Percentiles rank a stretch among this genome's conserved stretches.
Conservation (phyloP, 208 protist species). For the Acanthamoeba royreba region DNA sequence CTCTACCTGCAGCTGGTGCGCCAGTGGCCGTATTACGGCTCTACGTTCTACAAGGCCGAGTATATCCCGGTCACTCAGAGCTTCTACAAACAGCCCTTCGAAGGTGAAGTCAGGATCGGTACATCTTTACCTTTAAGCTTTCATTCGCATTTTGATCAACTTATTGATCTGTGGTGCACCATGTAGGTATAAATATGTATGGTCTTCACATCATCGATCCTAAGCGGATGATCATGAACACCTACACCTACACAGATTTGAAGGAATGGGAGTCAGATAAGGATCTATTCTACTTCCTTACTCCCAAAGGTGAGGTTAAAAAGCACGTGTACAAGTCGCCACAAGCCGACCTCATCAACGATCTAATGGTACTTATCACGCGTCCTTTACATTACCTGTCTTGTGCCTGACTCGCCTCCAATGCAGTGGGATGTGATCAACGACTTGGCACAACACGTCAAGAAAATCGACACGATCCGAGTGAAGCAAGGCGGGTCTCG, state of each 20-base stretch:
- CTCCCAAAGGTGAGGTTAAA: slow-evolving; percentile 30
- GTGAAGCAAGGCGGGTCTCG: slow-evolving; percentile 35
- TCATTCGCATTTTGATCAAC: background rate
- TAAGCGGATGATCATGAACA: slow-evolving; percentile 44
- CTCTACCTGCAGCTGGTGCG: slow-evolving; percentile 44
- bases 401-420: no score
- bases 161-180: background rate
- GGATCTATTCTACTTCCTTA: slow-evolving; percentile 31
- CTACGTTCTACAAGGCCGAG: slow-evolving; percentile 46
- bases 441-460: slow-evolving; percentile 19
- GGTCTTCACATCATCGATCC: slow-evolving; percentile 44
- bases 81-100: slow-evolving; percentile 39
- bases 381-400: background rate
- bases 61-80: background rate
- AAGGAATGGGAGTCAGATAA: slow-evolving; percentile 44
- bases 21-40: slow-evolving; percentile 47
- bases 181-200: slow-evolving; percentile 28
- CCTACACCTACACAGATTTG: slow-evolving; percentile 35
- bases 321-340: slow-evolving; percentile 40
- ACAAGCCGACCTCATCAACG: slow-evolving; percentile 34
- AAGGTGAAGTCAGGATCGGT: slow-evolving; percentile 40
- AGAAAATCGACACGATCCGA: slow-evolving; percentile 51
- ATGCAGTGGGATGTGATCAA: slow-evolving; percentile 31
- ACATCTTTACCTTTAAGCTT: background rate
- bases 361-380: background rate